phyloP scores from a whole-genome alignment of 768 basidiomycete genomes.

The Heimioporus sp. region DNA sequence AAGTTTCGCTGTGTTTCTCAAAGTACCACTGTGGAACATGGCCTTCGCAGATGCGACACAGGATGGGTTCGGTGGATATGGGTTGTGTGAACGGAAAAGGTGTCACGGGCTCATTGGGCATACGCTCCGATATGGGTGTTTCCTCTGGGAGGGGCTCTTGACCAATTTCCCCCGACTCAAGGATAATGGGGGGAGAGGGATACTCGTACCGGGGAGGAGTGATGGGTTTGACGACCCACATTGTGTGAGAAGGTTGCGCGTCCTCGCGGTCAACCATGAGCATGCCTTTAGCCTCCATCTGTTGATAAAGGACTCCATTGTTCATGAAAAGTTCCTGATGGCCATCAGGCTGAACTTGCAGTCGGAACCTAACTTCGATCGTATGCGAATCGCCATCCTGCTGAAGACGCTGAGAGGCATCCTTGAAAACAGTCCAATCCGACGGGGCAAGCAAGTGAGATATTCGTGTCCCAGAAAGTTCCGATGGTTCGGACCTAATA shows the following conservation, averaged over 20 bases:
- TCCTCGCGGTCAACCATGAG: constrained; percentile 93
- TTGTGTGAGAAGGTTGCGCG: constrained; percentile 87
- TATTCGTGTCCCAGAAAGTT: constrained; percentile 74
- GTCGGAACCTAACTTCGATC: constrained; percentile 85
- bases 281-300: constrained; percentile 98
- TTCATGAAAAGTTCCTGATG: constrained; percentile 55
- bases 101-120: constrained; percentile 48
- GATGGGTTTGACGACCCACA: constrained; percentile 95
- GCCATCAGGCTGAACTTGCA: constrained; percentile 65
- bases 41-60: constrained; percentile 97
- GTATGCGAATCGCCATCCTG: constrained; percentile 95
- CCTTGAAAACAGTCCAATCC: constrained; percentile 81
- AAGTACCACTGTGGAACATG: constrained; percentile 99
- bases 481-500: constrained; percentile 76
- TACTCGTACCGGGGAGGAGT: constrained; percentile 68
- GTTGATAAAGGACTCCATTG: constrained; percentile 56
- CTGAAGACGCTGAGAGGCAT: constrained; percentile 80
- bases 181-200: constrained; percentile 57
- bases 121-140: constrained; percentile 38
- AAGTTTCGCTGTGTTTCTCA: constrained; percentile 99
- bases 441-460: constrained; percentile 75
- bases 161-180: constrained; percentile 45
- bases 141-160: constrained; percentile 36
- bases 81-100: constrained; percentile 76
- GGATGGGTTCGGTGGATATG: constrained; percentile 78